Evolutionary conservation across 345 rosid genomes (phyloP).

Genomic region (Murraya koenigii): DNA sequence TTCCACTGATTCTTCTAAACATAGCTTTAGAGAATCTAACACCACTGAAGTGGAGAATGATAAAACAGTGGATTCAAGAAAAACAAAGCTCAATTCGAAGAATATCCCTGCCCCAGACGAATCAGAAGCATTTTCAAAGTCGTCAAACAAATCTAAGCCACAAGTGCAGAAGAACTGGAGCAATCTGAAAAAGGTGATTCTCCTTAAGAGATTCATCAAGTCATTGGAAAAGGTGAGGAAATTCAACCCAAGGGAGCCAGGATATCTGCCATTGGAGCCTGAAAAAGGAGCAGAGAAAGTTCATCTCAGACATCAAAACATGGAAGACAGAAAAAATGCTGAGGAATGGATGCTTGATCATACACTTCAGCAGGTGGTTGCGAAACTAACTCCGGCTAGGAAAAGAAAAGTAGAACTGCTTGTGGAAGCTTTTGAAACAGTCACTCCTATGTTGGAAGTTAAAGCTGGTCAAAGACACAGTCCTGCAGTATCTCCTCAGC

Average conservation of each 20-base stretch:
- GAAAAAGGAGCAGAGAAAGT: conserved; percentile 59
- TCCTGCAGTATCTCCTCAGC: conserved; percentile 24
- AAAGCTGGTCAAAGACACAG: conserved; percentile 7
- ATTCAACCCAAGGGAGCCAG: conserved; percentile 50
- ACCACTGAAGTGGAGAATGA: conserved; percentile 18
- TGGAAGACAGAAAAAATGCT: conserved; percentile 51
- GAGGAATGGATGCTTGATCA: conserved; percentile 96
- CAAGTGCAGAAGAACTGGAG: conserved; percentile 60
- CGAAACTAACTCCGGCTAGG: conserved; percentile 76
- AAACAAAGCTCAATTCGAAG: conserved; percentile 7
- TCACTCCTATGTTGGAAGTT: conserved; percentile 47
- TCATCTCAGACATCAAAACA: conserved; percentile 59
- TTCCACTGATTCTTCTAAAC: conserved; percentile 13
- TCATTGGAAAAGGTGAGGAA: conserved; percentile 67
- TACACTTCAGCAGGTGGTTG: conserved; percentile 74
- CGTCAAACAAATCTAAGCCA: conserved; percentile 22
- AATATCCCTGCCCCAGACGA: conserved; percentile 9
- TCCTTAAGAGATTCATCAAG: conserved; percentile 71
- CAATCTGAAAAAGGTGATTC: conserved; percentile 68
- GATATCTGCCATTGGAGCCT: conserved; percentile 40
- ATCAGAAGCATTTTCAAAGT: conserved; percentile 19
- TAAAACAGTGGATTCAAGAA: conserved; percentile 8
- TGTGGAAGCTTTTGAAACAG: conserved; percentile 85
- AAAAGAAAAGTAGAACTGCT: conserved; percentile 76
- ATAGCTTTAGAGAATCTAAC: conserved; percentile 23